Evolutionary conservation across 805 yeast species (phyloP), one percentile per base, ranked within the genome.

Genomic region (Suhomyces emberorum): DNA sequence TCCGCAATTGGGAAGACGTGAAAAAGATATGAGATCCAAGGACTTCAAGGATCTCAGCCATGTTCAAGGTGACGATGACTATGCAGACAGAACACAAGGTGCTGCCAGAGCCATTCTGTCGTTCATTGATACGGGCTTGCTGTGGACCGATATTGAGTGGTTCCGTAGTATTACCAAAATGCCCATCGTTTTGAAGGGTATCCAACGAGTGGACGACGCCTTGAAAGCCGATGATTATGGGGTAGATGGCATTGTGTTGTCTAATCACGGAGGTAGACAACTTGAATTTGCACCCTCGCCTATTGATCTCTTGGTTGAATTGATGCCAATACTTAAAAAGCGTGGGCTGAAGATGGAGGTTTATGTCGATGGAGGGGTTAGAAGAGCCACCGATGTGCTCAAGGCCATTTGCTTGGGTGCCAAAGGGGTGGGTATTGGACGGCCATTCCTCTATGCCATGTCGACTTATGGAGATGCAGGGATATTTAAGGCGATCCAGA

Each of bases 351-450:
- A 74, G 41, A 64, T 83, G 34, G 85, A 81, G 47, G 71, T 84
- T 7, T 83, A 65, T 52, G 56, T 85, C 19, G 93, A 85, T 52
- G 93, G 95, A 35, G 93, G 93, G 24, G 69, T 84, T 18, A 70
- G 88, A 43, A 70, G 91, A 48, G 93, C 85, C 8, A 75, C 88
- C 3, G 95, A 85, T 52, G 61, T 85, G n/a, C 48, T 84, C 33
- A 84, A 85, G 51, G 91, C 93, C 0, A 55, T 85, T 10, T 79
- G 86, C 39, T 65, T 84, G 3, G 95, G 93, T 7, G 93, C 91
- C 19, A 77, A 72, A 40, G 87, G 85, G 3, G 79, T 76, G 3
- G 93, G 93, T 1, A 57, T 85, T 26, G 89, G 93, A 4, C 69
- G 91, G 38, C 87, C 89, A 2, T 80, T 84, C 56, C 55, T 83